Percentiles rank a stretch among this genome's conserved stretches.
These are phyloP conservation scores for Plasmopara viticola DNA, from an alignment of 352 stramenopile genomes.

Conservation along the genomic window DNA sequence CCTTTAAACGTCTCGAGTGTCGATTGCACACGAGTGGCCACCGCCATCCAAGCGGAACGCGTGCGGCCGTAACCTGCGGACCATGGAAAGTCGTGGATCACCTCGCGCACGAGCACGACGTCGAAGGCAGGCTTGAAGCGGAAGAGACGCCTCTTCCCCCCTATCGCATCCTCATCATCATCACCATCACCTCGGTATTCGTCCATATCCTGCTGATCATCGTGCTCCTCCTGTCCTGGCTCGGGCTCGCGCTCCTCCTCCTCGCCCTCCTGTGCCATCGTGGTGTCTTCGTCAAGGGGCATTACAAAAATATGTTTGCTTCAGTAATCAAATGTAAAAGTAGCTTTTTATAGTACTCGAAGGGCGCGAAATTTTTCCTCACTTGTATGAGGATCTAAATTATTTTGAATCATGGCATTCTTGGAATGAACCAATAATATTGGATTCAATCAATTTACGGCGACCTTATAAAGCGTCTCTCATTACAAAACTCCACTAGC, in stretches of 20 bases:
- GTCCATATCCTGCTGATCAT: conserved; percentile 20
- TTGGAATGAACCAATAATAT: too few relatives aligned
- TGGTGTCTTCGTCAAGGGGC: conserved; percentile 6
- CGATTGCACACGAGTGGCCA: conserved; percentile 25
- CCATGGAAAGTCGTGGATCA: conserved; percentile 38
- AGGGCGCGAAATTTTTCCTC: too few relatives aligned
- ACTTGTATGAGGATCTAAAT: too few relatives aligned
- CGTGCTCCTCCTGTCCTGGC: conserved; percentile 7
- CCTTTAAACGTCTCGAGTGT: conserved; percentile 22
- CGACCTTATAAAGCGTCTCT: too few relatives aligned
- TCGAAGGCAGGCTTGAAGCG: conserved; percentile 35
- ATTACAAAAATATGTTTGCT: too few relatives aligned
- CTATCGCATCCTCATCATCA: conserved; percentile 16
- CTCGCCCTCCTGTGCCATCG: conserved; percentile 11
- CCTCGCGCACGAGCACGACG: conserved; percentile 32
- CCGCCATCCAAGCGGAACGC: conserved; percentile 31
- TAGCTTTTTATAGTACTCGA: too few relatives aligned
- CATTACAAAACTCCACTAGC: too few relatives aligned
- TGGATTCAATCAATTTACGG: too few relatives aligned
- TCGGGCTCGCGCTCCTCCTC: too few relatives aligned
- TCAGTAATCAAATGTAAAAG: too few relatives aligned
- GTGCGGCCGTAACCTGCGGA: conserved; percentile 35
- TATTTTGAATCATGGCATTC: too few relatives aligned
- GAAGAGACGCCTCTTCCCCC: conserved; percentile 31
- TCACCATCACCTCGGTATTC: conserved; percentile 14